A percentile compares a stretch with the other conserved stretches of the same genome.
Evolutionary conservation across 495 filamentous ascomycete genomes (phyloP).

Genomic region (Elasticomyces elasticus): DNA sequence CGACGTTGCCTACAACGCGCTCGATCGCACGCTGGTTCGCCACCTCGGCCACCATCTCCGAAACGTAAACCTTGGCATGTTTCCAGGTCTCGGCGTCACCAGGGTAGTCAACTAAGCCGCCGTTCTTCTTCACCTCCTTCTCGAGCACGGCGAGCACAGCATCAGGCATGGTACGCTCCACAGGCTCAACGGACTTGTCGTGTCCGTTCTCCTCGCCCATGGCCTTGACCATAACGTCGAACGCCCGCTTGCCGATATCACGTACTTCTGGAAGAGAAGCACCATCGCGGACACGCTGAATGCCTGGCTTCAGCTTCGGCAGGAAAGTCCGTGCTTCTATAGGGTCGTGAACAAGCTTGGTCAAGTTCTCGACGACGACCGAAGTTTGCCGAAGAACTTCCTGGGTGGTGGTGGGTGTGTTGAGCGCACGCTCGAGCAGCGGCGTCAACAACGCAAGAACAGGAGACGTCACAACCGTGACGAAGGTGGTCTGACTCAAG

Average conservation of each 20-base stretch:
- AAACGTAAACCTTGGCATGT: constrained; percentile 61
- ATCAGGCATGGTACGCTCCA: constrained; percentile 59
- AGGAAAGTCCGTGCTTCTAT: constrained; percentile 93
- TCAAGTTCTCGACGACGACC: constrained; percentile 97
- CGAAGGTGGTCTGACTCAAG: constrained; percentile 96
- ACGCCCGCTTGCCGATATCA: constrained; percentile 72
- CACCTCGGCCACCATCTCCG: constrained; percentile 79
- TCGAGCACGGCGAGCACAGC: constrained; percentile 70
- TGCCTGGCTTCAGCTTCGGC: constrained; percentile 88
- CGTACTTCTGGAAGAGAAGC: constrained; percentile 92
- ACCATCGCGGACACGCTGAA: constrained; percentile 75
- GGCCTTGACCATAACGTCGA: constrained; percentile 84
- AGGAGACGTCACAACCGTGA: constrained; percentile 93
- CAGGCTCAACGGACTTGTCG: constrained; percentile 44
- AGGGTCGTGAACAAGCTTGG: constrained; percentile 95
- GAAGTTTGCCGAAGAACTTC: constrained; percentile 93
- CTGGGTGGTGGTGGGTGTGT: constrained; percentile 79
- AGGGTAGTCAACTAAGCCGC: constrained; percentile 46
- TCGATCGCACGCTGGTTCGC: constrained; percentile 71
- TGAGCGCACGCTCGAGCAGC: constrained; percentile 83
- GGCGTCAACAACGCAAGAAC: constrained; percentile 95
- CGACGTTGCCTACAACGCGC: constrained; percentile 55
- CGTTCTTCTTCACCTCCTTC: constrained; percentile 58
- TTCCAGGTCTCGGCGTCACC: constrained; percentile 56
- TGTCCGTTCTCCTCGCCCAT: constrained; percentile 59